phyloP scores from a whole-genome alignment of 495 filamentous ascomycete genomes.

The Bacidia gigantensis region DNA sequence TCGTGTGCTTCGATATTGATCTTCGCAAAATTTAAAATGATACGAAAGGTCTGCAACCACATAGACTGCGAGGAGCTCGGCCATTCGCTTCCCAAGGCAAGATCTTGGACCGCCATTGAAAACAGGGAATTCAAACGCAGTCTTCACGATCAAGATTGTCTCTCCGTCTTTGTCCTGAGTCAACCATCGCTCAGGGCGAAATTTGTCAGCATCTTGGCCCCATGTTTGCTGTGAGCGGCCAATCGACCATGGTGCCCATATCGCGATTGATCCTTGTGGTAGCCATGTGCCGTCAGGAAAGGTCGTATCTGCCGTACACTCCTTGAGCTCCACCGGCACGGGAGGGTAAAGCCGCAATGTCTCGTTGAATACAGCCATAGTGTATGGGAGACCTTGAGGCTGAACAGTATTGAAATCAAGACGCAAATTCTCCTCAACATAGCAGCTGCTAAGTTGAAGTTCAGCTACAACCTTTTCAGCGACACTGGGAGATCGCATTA shows the following conservation, averaged over 20 bases:
- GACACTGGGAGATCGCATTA: conserved; percentile 34
- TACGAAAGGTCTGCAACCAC: conserved; percentile 35
- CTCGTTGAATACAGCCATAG: conserved; percentile 44
- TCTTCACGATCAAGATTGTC: conserved; percentile 25
- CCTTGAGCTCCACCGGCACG: conserved; percentile 47
- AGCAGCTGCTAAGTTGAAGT: conserved; percentile 11
- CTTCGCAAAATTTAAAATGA: conserved; percentile 33
- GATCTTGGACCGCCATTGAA: conserved; percentile 46
- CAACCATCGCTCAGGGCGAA: conserved; percentile 41
- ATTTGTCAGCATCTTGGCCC: conserved; percentile 41
- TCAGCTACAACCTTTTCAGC: conserved; percentile 31
- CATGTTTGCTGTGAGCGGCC: conserved; percentile 39
- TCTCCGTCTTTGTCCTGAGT: conserved; percentile 8
- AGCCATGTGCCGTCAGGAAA: conserved; percentile 46
- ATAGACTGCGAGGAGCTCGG: conserved; percentile 39
- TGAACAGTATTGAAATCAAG: conserved; percentile 25
- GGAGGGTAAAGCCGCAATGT: conserved; percentile 42
- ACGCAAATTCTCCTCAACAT: not conserved
- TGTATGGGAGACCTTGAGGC: conserved; percentile 35
- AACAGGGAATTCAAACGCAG: conserved; percentile 42
- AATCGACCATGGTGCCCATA: conserved; percentile 50
- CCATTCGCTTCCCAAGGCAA: conserved; percentile 48
- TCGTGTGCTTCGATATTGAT: conserved; percentile 18
- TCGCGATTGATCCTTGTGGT: conserved; percentile 33
- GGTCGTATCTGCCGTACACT: conserved; percentile 33